Conservation (phyloP, 352 stramenopile genomes). For the Pythium vanterpoolii region DNA sequence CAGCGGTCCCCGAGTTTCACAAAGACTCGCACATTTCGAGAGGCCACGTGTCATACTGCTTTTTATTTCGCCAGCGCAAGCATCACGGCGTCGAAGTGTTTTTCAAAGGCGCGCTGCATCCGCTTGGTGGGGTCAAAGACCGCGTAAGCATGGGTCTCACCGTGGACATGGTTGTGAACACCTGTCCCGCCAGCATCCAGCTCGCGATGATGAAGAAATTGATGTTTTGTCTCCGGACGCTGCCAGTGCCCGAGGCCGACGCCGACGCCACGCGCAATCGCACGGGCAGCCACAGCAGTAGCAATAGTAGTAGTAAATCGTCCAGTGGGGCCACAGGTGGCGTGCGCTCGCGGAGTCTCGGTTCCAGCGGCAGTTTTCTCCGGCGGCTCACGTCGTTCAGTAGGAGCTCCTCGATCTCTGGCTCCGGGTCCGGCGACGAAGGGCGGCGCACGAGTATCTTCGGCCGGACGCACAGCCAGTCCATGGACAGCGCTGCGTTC, state of each 20-base stretch:
- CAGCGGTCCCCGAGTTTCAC: constrained; percentile 47
- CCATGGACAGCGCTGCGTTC: constrained; percentile 4
- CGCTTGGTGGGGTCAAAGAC: constrained; percentile 44
- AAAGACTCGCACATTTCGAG: constrained; percentile 65
- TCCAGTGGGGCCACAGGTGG: neutral
- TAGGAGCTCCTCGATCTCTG: neutral
- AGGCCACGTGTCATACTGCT: constrained; percentile 52
- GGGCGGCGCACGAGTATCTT: constrained; percentile 9
- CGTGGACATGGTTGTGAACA: constrained; percentile 38
- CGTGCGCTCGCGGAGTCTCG: constrained; percentile 11
- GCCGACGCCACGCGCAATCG: constrained; percentile 13
- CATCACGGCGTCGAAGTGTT: constrained; percentile 49
- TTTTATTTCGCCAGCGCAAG: constrained; percentile 39
- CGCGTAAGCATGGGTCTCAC: constrained; percentile 41
- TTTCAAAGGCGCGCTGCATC: constrained; percentile 48
- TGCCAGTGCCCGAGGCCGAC: constrained; percentile 17
- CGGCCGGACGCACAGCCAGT: constrained; percentile 16
- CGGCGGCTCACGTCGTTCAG: constrained; percentile 17
- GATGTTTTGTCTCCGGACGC: constrained; percentile 45
- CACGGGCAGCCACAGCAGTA: constrained; percentile 25
- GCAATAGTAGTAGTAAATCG: constrained; percentile 17
- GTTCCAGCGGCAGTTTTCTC: constrained; percentile 20
- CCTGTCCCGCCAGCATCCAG: constrained; percentile 45
- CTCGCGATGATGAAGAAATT: constrained; percentile 74
- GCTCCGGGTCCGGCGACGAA: neutral